A percentile compares a stretch with the other conserved stretches of the same genome.
phyloP scores from a whole-genome alignment of 2,329 filamentous ascomycete genomes.

The Colletotrichum tofieldiae region DNA sequence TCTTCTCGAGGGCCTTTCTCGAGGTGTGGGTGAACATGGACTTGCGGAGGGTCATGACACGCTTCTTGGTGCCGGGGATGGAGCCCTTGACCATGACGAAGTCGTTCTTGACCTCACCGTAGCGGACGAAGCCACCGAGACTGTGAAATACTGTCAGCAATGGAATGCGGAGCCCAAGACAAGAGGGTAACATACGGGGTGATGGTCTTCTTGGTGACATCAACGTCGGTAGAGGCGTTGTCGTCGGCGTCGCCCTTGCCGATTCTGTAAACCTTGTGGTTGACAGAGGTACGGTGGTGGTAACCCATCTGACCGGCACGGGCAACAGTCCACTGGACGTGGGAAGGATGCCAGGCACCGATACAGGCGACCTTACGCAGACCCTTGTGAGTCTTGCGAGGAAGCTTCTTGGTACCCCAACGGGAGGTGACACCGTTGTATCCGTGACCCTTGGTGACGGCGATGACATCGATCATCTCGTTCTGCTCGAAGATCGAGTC shows the following conservation, averaged over 20 bases:
- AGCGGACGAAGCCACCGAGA: conserved; percentile 99
- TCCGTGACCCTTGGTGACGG: conserved; percentile 99
- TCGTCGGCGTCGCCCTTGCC: conserved; percentile 92
- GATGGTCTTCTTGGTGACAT: conserved; percentile 99
- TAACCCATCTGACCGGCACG: conserved; percentile 99
- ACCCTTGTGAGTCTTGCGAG: conserved; percentile 99
- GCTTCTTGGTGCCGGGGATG: conserved; percentile 98
- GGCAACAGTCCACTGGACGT: conserved; percentile 99
- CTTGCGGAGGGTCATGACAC: conserved; percentile 98
- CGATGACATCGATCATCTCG: conserved; percentile 99
- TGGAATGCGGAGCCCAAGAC: not conserved
- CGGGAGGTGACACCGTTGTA: conserved; percentile 97
- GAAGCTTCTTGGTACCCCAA: conserved; percentile 99
- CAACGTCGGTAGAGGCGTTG: conserved; percentile 94
- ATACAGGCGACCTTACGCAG: conserved; percentile 99
- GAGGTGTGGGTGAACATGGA: conserved; percentile 98
- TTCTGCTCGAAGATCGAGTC: conserved; percentile 98
- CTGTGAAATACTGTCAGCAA: conserved; percentile 66
- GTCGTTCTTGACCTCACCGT: conserved; percentile 99
- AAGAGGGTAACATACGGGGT: conserved; percentile 86
- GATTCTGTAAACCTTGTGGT: conserved; percentile 99
- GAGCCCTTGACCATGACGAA: conserved; percentile 98
- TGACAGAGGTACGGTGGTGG: conserved; percentile 99
- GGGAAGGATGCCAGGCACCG: conserved; percentile 99
- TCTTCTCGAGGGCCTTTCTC: conserved; percentile 97